Base-by-base conservation (phyloP, 78 protist species). In the Dictyostelium brefeldianum region DNA sequence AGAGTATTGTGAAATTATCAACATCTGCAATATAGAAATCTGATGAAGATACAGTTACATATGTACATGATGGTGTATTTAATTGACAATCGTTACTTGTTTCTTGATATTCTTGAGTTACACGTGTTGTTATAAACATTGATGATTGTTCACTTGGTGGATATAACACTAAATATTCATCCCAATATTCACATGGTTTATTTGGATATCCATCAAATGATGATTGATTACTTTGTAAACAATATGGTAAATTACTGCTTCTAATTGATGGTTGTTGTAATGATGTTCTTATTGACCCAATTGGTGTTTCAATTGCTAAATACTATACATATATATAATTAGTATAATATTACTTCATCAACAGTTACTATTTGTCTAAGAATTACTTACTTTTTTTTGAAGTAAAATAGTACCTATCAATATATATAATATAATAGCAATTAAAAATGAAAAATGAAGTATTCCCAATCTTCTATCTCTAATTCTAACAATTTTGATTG, bases 71-170 rank as follows among this genome's bases (percentile, higher is more conserved):
- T 6, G 83, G 81, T 54, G 12, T 17, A 20, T 73, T 51, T 8
- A 89, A 29, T 46, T n/a, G 14, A 41, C 94, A 89, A 9, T 69
- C 54, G n/a, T 73, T 47, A 0, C 48, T 22, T 20, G 80, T 69
- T 0, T 57, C 27, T 64, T 89, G 84, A 20, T 20, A 31, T n/a
- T 46, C 64, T 47, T 56, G 27, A 3, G 83, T 65, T 14, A 50
- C 83, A 14, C 94, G 64, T 8, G 94, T 89, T 15, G 94, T 29
- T 36, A 89, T 89, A 47, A 89, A 89, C 84, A 89, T 78, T 31
- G 79, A 48, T 20, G 36, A n/a, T 18, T 81, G 85, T 6, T 78
- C 31, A 25, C 62, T 9, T 25, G 89, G 79, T 41, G 94, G 94
- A 73, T 81, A 89, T 7, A 89, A 20, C 22, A 48, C 84, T 20